phyloP scores from a whole-genome alignment of 2,329 filamentous ascomycete genomes.

The Calonectria naviculata region DNA sequence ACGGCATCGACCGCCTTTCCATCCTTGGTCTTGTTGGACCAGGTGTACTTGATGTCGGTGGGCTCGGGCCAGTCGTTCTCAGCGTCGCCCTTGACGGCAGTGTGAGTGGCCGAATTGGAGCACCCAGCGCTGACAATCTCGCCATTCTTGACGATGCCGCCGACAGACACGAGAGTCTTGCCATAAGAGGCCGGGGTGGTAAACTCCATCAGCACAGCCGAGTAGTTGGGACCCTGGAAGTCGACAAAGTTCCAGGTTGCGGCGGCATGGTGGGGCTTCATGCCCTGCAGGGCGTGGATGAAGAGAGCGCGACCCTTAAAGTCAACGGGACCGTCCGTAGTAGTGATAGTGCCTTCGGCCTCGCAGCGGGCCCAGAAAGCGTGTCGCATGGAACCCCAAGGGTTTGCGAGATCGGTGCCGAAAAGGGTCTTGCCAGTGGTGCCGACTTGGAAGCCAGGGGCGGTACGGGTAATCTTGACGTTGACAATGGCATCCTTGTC shows the following conservation, averaged over 20 bases:
- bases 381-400: conserved; percentile 94
- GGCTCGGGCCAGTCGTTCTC: conserved; percentile 93
- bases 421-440: conserved; percentile 86
- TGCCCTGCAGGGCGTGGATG: conserved; percentile 90
- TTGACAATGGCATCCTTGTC: conserved; percentile 87
- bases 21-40: conserved; percentile 82
- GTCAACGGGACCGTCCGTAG: conserved; percentile 82
- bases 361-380: conserved; percentile 92
- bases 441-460: conserved; percentile 87
- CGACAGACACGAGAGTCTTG: conserved; percentile 83
- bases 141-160: conserved; percentile 83
- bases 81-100: conserved; percentile 74
- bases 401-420: conserved; percentile 85
- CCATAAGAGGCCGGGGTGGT: conserved; percentile 95
- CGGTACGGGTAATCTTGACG: conserved; percentile 78
- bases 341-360: conserved; percentile 86
- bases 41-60: conserved; percentile 77
- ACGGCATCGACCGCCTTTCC: conserved; percentile 77
- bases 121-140: conserved; percentile 81
- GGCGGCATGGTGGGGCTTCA: conserved; percentile 98
- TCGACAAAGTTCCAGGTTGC: conserved; percentile 93
- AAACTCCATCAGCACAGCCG: conserved; percentile 95
- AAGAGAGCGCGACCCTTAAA: conserved; percentile 85
- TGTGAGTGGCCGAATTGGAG: conserved; percentile 75
- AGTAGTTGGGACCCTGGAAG: conserved; percentile 89